Base-by-base conservation (phyloP, 2,329 filamentous ascomycete species). In the Herpotrichia juniperi region DNA sequence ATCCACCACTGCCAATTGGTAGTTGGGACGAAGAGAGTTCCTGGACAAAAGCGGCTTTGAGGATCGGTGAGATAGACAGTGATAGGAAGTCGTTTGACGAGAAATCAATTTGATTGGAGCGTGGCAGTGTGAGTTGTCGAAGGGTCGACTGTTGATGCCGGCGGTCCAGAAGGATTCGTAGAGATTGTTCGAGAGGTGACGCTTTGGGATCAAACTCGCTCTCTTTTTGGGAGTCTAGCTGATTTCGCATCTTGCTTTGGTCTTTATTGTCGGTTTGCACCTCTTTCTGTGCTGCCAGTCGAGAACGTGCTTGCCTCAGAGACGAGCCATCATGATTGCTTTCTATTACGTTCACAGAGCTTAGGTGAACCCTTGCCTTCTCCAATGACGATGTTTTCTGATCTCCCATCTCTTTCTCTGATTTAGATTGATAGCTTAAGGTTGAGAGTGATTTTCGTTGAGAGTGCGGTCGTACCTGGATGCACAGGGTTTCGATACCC, bases 71-170 rank as follows among this genome's bases (percentile, higher is more conserved):
- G 1, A 73, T 78, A 1, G 76, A 80, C 3, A 88, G 73, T 0
- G 84, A 87, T 10, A 88, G 78, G 54, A 87, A 86, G 67, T 88
- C 86, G 66, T 87, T 87, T 42, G 84, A 87, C 1, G 83, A 86
- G 62, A 88, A 87, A 69, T 89, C 86, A 21, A 70, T 65, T 72
- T 48, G 73, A 59, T 19, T 79, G 62, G 37, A 59, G 46, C 51
- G 56, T 40, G 52, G 52, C 8, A 67, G 26, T 11, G 68, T 70
- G 9, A 73, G 56, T 37, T 46, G 67, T 21, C 71, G 69, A 8
- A 74, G 62, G 5, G 64, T 73, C 8, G 65, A 68, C 45, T 63
- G 60, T 35, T 65, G 51, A 53, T 74, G 74, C 50, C 81, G 74
- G 16, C 67, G 69, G 16, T 74, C 62, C 14, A 83, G 72, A 17